Evolutionary conservation across 495 filamentous ascomycete genomes (phyloP).

Genomic region (Thermothielavioides terrestris): DNA sequence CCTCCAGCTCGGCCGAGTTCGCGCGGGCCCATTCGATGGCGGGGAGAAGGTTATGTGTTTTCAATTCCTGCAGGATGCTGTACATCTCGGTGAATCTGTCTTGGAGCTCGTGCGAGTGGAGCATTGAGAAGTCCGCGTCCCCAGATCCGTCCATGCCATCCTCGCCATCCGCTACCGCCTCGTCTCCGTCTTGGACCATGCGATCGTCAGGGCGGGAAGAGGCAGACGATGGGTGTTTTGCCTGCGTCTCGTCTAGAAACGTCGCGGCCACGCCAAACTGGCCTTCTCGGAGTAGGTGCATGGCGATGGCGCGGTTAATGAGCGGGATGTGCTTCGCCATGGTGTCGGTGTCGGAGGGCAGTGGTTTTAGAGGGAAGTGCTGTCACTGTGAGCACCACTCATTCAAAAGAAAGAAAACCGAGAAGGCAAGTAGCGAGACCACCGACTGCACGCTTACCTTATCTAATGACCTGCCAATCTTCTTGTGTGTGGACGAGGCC

Average conservation of each 20-base stretch:
- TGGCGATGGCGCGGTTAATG: conserved; percentile 86
- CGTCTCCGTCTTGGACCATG: conserved; percentile 26
- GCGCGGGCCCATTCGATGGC: conserved; percentile 80
- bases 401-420: too few relatives aligned
- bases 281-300: conserved; percentile 93
- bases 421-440: too few relatives aligned
- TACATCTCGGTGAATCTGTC: conserved; percentile 84
- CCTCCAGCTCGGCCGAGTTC: conserved; percentile 61
- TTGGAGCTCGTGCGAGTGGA: conserved; percentile 61
- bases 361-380: conserved; percentile 68
- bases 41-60: conserved; percentile 60
- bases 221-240: conserved; percentile 11
- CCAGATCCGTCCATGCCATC: conserved; percentile 5
- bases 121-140: conserved; percentile 40
- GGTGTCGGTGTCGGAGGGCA: conserved; percentile 77
- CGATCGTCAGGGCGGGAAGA: conserved; percentile 11
- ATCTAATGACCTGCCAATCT: conserved; percentile 74
- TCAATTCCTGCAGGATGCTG: conserved; percentile 69
- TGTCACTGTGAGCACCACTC: too few relatives aligned
- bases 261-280: conserved; percentile 80
- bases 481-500: conserved; percentile 65
- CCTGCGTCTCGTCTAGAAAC: conserved; percentile 58
- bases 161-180: conserved; percentile 18
- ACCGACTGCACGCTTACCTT: conserved; percentile 62
- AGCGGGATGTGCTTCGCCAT: conserved; percentile 64